Evolutionary conservation across 352 stramenopile genomes (phyloP), one percentile per base, ranked within the genome.

Genomic region (Phytophthora rubi): DNA sequence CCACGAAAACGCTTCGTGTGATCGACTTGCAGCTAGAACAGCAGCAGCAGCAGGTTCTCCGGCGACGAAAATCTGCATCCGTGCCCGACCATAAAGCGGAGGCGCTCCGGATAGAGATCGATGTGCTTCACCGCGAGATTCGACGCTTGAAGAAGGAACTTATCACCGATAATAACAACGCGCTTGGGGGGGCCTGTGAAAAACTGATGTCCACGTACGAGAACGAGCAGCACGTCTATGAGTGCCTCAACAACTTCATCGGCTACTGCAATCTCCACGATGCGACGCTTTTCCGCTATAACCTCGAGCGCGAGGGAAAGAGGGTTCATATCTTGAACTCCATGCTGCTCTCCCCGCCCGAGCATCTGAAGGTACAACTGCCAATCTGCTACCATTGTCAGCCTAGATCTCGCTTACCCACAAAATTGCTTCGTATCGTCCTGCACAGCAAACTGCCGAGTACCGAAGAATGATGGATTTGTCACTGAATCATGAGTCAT

Each of bases 151-250:
- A 85, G 58, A 75, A 71, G 30, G 81, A 90, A 18, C 68, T 90
- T 16, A 83, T 93, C 39, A 89, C 80, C 0, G 73, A 86, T 35
- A 78, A 72, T 18, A 80, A 71, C 4, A 77, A 73, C 21, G 70
- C 70, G 4, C 81, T 93, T 13, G 75, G 70, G 1, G 77, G 70
- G n/a, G 73, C 90, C 16, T 92, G 85, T 53, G 86, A 89, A 51
- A 73, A 47, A 3, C 77, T 93, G 21, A 73, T 93, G 33, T 74
- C 84, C n/a, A 85, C 77, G 3, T 93, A 88, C 42, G 80, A 84
- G 53, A 92, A 91, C 53, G 82, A 92, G 47, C 83, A 90, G 70
- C 74, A 89, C 54, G 86, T 93, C 1, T 90, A 92, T 52, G 77
- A 90, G 56, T 90, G 75, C 42, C 77, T 93, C 21, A 73, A 58